A percentile compares a stretch with the other conserved stretches of the same genome.
These are phyloP conservation scores for Persicaria maculosa DNA, from an alignment of 148 eudicot genomes.

Conservation along the genomic window DNA sequence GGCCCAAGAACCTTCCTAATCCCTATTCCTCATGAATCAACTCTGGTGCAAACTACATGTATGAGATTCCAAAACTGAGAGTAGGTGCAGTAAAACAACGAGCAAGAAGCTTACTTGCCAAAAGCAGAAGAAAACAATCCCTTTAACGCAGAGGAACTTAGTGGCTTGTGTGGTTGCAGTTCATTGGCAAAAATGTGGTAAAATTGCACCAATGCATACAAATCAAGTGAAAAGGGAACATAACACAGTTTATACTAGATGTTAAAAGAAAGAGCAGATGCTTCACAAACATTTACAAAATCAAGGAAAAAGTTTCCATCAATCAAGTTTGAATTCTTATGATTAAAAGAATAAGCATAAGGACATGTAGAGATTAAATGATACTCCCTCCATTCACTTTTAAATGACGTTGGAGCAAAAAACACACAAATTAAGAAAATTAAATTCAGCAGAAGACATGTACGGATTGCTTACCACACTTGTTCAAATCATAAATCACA, in stretches of 20 bases:
- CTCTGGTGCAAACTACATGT: neutral
- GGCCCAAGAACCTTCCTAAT: neutral
- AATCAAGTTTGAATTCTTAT: neutral
- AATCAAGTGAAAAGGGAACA: slow-evolving; percentile 38
- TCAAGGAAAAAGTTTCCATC: neutral
- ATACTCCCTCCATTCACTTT: no score
- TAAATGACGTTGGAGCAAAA: no score
- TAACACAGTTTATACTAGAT: no score
- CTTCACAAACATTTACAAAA: neutral
- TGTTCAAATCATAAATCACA: no score
- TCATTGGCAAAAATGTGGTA: slow-evolving; percentile 87
- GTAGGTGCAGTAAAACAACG: neutral
- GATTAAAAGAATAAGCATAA: neutral
- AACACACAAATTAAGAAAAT: no score
- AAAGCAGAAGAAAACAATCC: slow-evolving; percentile 89
- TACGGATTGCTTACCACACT: no score
- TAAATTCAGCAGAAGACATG: no score
- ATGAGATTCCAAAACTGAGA: neutral
- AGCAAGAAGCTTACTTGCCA: slow-evolving; percentile 65
- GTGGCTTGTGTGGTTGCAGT: slow-evolving; percentile 79
- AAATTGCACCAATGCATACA: slow-evolving; percentile 70
- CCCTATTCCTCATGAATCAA: no score
- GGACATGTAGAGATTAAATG: neutral
- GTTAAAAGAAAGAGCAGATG: no score
- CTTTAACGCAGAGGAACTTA: slow-evolving; percentile 77